Evolutionary conservation across 192 early-diverging fungal species (phyloP), one percentile per base, ranked within the genome.

Genomic region (Gryganskiella cystojenkinii): DNA sequence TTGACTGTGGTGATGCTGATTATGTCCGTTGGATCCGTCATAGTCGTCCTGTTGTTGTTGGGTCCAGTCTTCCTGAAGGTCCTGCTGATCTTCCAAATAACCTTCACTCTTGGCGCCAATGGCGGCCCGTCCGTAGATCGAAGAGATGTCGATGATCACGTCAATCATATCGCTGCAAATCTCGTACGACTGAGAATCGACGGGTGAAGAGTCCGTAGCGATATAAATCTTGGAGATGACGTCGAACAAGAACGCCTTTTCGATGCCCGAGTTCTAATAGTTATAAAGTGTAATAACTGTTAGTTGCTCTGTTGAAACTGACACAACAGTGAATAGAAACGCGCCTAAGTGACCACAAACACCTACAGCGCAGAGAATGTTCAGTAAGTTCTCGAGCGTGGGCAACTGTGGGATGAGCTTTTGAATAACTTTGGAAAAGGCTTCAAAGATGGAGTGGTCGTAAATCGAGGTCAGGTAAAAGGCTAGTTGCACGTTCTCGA

Each of bases 171-270:
- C 93, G 58, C 91, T 92, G 59, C 96, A 95, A 58, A 99, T 90
- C 82, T 93, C 92, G 81, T 97, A 99, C 6, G 90, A 87, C 66
- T 95, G 94, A 63, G 91, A 83, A 42, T 93, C 91, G n/a, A 91
- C 91, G 5, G 97, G 96, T 10, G 96, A 95, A 60, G 89, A 90
- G 62, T 99, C 97, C 5, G 94, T 98, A 4, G 97, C 95, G 60
- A 99, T 90, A 72, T 98, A 99, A 31, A 98, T 91, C 71, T 97
- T 96, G 19, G 94, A 92, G 30, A 85, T 50, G 5, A 91, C 84
- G 72, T 99, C 97, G 66, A 99, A 96, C 53, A 99, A 81, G 70
- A 96, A 98, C 24, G 94, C 95, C 78, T 99, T 99, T 76, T 99
- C 97, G 56, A 99, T 93, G 10, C 93, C 92, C 24, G 96, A 97